Base-by-base conservation (phyloP, 2,329 filamentous ascomycete species). In the Zasmidium angulare region DNA sequence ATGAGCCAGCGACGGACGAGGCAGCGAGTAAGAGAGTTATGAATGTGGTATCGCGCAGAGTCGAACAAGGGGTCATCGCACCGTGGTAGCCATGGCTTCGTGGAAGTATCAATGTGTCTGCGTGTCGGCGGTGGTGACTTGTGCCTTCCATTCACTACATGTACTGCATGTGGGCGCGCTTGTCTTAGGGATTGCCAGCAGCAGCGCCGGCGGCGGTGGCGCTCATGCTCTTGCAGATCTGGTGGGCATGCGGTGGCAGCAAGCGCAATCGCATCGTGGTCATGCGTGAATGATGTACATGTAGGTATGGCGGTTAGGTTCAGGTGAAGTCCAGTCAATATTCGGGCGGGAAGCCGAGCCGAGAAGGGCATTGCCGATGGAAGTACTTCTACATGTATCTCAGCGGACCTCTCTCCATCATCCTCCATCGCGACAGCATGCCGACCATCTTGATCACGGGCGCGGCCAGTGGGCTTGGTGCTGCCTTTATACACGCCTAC, bases 391-490 rank as follows among this genome's bases (percentile, higher is more conserved):
- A 29, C 11, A 4, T 29, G 4, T 6, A 29, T 6, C 26, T 9
- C n/a, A 7, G 4, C 36, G 3, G 9, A 4, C 36, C 14, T 43
- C 36, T 43, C 36, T 9, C 3, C n/a, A 10, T 43, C 52, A 20
- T 23, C 20, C 46, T 24, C 22, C n/a, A n/a, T 43, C 47, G 52
- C 48, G 26, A 51, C 26, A 29, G 11, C 26, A 62, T 64, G 63
- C 55, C 55, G 7, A 62, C 66, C 7, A 68, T 77, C 14, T 55
- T 77, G 24, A 67, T 77, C 24, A 69, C 75, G 4, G 75, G 75
- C 26, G 74, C 75, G 1, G 73, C 74, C 26, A 73, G 68, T 56
- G 75, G 75, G n/a, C 63, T 77, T 19, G 75, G 75, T 20, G 67
- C 67, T 2, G 72, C 69, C 19, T 76, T 77, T 53, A 46, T 76